A percentile compares a stretch with the other conserved stretches of the same genome.
Evolutionary conservation across 768 basidiomycete genomes (phyloP).

Genomic region (Rhizopogon vinicolor): DNA sequence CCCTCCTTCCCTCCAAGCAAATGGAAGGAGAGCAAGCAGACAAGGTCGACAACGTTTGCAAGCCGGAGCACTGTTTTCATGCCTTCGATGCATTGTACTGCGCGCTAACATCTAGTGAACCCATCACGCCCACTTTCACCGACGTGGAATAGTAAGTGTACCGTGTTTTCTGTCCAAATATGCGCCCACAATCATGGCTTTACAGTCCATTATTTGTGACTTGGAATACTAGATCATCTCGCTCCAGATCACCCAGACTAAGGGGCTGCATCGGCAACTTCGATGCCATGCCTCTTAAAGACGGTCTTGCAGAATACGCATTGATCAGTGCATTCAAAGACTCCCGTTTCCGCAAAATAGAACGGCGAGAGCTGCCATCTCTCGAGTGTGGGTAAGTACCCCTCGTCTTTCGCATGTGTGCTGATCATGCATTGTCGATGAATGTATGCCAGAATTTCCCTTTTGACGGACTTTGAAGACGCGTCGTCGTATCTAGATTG

Average conservation of each 20-base stretch:
- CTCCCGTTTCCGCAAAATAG: constrained; percentile 78
- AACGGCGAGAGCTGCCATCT: constrained; percentile 65
- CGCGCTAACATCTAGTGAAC: constrained; percentile 49
- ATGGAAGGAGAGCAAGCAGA: constrained; percentile 35
- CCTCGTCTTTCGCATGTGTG: not conserved
- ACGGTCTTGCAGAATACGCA: constrained; percentile 87
- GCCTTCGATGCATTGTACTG: constrained; percentile 82
- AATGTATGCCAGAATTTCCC: constrained; percentile 60
- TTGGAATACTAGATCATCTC: constrained; percentile 76
- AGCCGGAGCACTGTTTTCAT: constrained; percentile 72
- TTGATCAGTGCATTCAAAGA: constrained; percentile 89
- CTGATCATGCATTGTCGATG: not conserved
- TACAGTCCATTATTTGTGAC: constrained; percentile 85
- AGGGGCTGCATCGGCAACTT: constrained; percentile 97
- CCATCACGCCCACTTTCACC: constrained; percentile 58
- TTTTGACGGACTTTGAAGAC: constrained; percentile 91
- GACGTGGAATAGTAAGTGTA: constrained; percentile 73
- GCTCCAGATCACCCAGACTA: constrained; percentile 56
- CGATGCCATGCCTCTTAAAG: constrained; percentile 62
- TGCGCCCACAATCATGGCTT: not conserved
- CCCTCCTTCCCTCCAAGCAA: constrained; percentile 51
- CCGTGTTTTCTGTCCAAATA: not conserved
- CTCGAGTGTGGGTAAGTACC: constrained; percentile 83
- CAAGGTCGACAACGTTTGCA: constrained; percentile 47
- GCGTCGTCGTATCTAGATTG: constrained; percentile 86